Base-by-base conservation (phyloP, 352 stramenopile genomes). In the Phytophthora sojae region DNA sequence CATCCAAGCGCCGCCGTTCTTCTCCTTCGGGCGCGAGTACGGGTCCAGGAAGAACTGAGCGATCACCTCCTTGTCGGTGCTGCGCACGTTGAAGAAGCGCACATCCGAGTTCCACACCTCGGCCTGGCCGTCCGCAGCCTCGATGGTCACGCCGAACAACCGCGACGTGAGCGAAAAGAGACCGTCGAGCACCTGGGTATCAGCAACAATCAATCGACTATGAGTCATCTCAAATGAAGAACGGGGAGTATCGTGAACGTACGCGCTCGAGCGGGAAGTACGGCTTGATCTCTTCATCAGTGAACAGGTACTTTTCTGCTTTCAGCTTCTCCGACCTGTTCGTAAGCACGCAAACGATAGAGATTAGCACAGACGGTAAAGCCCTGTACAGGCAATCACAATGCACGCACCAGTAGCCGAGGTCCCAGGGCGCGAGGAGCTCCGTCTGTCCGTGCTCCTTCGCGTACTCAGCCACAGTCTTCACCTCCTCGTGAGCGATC, bases 1-100 rank as follows among this genome's bases (percentile, higher is more conserved):
- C 97, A 99, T 99, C 97, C 97, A 99, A 12, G 97, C 97, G 37
- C 98, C 98, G 37, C 97, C 97, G 51, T 98, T 91, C 84, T 99
- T 99, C 76, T 99, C 94, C 61, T 93, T 95, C 5, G 98, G 97
- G 6, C 98, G 92, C 39, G 95, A 98, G 70, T 99, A 99, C 17
- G 98, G 95, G 77, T 99, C 98, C 49, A 99, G 76, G 73, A 92
- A 99, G 77, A 99, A 99, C 47, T 89, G 95, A 11, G 97, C 97
- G 58, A 99, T 96, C 39, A 98, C 77, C 19, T 91, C 73, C 45
- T 90, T 91, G 15, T 88, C 69, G 44, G 89, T 89, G 49, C 76
- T 83, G 32, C 81, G 84, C 54, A 99, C 89, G 45, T 98, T 93
- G 75, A 99, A 99, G 79, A 99, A 99, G 59, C 87, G 82, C 35